These are phyloP conservation scores for Obba rivulosa DNA, from an alignment of 768 basidiomycete genomes.

Conservation along the genomic window DNA sequence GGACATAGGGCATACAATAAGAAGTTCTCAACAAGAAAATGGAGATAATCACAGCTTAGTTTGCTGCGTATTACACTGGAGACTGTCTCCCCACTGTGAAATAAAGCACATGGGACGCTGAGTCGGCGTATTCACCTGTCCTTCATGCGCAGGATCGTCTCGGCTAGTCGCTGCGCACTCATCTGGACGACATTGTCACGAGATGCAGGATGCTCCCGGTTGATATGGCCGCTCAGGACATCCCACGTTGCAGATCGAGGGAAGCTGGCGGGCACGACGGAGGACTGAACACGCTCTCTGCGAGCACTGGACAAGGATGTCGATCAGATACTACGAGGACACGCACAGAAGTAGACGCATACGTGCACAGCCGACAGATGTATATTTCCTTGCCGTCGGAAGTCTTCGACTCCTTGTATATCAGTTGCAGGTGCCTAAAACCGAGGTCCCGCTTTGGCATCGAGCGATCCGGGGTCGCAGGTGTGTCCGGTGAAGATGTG, in stretches of 20 bases:
- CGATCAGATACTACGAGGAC: not conserved
- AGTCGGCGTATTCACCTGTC: no score
- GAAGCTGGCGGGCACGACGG: not conserved
- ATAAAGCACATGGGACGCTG: not conserved
- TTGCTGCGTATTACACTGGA: no score
- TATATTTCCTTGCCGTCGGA: conserved; percentile 1
- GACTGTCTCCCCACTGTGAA: no score
- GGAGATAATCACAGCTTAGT: no score
- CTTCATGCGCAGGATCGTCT: conserved; percentile 1
- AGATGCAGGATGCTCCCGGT: conserved; percentile 13
- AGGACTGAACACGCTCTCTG: not conserved
- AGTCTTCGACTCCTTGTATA: conserved; percentile 5
- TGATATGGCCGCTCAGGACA: conserved; percentile 11
- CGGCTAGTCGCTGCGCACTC: conserved; percentile 5
- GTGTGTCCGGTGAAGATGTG: not conserved
- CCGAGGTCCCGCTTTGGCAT: conserved; percentile 1
- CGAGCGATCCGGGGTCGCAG: not conserved
- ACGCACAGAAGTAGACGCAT: conserved; percentile 1
- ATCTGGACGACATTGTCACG: conserved; percentile 8
- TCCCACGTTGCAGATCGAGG: conserved; percentile 8
- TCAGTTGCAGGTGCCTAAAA: conserved; percentile 13
- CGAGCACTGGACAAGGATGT: not conserved
- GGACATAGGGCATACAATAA: no score
- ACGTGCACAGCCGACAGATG: conserved; percentile 16
- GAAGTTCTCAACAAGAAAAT: no score